Base-by-base conservation (phyloP, 495 filamentous ascomycete genomes). In the Talaromyces nanjingensis region DNA sequence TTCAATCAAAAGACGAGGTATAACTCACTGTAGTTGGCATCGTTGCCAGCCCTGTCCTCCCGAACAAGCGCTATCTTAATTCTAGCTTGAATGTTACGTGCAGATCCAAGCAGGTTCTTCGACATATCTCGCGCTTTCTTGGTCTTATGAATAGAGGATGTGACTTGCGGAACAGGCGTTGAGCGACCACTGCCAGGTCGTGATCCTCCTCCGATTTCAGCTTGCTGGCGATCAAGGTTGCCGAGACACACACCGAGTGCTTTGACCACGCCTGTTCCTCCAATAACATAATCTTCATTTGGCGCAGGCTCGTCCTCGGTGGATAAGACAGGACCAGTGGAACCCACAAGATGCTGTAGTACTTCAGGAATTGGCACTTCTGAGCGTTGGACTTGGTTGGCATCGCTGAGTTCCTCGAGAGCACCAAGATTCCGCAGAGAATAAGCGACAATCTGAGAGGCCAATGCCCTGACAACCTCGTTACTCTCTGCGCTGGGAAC, bases 211-310 rank as follows among this genome's bases (percentile, higher is more conserved):
- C 74, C 74, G 64, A 67, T 25, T 39, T 73, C 73, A 27, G 68
- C 65, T 18, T 68, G 69, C 62, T 77, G 72, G 12, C 73, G 73
- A 59, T 83, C 81, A 54, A 76, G 63, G 66, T 96, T 96, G 62
- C 89, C 87, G 34, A 98, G 81, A 68, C 92, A 96, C 54, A 96
- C 92, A 55, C 91, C 89, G 60, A 98, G 78, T 24, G 92, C 93
- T 74, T 97, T 96, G 37, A 96, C 94, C 0, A 98, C 91, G 65
- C 93, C 94, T 0, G 93, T 96, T 20, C 93, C 93, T 42, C 93
- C 92, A 69, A 98, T 92, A 45, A 98, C 91, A 74, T 98, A 97
- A 70, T 97, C 91, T 54, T 96, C 89, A 66, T 96, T 91, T 1
- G 93, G 91, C 27, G 91, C 89, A 18, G 86, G 82, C 4, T 89